These are phyloP conservation scores for Carex sylvatica DNA, from an alignment of 202 grass and related monocot species.

Conservation along the genomic window DNA sequence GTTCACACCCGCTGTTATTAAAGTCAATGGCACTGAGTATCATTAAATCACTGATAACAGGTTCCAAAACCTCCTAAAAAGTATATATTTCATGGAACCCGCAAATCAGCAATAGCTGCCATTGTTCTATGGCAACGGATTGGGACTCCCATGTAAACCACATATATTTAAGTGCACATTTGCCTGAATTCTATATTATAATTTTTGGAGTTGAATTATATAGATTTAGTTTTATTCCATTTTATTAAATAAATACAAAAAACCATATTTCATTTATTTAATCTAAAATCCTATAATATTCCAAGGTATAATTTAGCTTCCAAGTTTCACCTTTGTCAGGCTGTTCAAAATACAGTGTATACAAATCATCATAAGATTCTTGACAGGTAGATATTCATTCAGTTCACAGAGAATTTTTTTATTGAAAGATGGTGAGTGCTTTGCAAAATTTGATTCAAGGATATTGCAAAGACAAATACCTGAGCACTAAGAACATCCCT, in stretches of 20 bases:
- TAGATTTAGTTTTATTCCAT: background rate
- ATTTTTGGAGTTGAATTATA: background rate
- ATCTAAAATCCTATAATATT: background rate
- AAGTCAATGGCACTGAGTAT: background rate
- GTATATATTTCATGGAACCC: background rate
- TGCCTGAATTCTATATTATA: background rate
- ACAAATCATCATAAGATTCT: background rate
- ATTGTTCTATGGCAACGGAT: background rate
- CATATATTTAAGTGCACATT: background rate
- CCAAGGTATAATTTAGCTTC: background rate
- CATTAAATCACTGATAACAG: background rate
- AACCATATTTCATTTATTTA: background rate
- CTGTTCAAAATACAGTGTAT: background rate
- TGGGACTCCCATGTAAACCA: background rate
- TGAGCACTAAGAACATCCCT: conserved; percentile 69
- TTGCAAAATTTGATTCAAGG: background rate
- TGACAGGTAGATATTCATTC: background rate
- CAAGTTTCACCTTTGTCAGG: background rate
- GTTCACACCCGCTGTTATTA: background rate
- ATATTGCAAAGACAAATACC: conserved; percentile 27
- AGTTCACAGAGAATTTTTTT: background rate
- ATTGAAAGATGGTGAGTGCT: background rate
- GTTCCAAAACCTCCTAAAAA: background rate
- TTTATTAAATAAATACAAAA: background rate
- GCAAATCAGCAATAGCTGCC: background rate